Evolutionary conservation across 768 basidiomycete genomes (phyloP).

Genomic region (Amylocystis lapponica): DNA sequence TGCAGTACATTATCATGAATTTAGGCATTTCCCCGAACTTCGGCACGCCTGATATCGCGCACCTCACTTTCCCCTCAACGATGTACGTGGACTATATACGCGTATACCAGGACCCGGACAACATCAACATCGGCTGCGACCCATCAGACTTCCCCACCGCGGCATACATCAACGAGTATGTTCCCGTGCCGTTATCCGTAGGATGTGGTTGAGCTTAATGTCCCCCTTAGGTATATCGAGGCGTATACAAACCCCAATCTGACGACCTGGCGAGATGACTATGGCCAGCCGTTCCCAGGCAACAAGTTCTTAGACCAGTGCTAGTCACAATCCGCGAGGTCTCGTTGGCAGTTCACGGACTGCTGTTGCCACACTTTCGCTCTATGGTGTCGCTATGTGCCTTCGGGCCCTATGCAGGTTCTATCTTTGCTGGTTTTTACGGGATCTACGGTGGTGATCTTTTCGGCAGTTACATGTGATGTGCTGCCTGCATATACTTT

Average conservation of each 20-base stretch:
- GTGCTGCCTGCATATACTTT: no score
- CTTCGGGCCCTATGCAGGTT: no score
- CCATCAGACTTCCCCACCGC: slow-evolving; percentile 68
- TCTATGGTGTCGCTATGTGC: no score
- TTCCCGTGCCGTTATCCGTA: slow-evolving; percentile 3
- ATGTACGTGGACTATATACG: slow-evolving; percentile 82
- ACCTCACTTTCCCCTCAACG: slow-evolving; percentile 45
- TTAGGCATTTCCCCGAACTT: slow-evolving; percentile 59
- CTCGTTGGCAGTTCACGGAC: no score
- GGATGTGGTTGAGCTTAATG: not conserved
- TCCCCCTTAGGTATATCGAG: slow-evolving; percentile 43
- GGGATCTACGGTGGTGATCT: no score
- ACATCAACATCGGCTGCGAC: slow-evolving; percentile 59
- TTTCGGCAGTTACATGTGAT: no score
- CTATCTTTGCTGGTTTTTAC: no score
- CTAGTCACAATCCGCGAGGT: no score
- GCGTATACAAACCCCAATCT: slow-evolving; percentile 67
- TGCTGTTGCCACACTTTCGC: no score
- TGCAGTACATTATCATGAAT: slow-evolving; percentile 48
- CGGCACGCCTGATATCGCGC: slow-evolving; percentile 40
- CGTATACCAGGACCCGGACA: slow-evolving; percentile 54
- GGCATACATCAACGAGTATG: slow-evolving; percentile 68
- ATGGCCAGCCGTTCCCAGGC: slow-evolving; percentile 42
- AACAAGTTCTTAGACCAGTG: slow-evolving; percentile 42
- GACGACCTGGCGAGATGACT: slow-evolving; percentile 43